Percentiles rank a stretch among this genome's conserved stretches.
Evolutionary conservation across 2,329 filamentous ascomycete genomes (phyloP).

Genomic region (Aspergillus intermedius): DNA sequence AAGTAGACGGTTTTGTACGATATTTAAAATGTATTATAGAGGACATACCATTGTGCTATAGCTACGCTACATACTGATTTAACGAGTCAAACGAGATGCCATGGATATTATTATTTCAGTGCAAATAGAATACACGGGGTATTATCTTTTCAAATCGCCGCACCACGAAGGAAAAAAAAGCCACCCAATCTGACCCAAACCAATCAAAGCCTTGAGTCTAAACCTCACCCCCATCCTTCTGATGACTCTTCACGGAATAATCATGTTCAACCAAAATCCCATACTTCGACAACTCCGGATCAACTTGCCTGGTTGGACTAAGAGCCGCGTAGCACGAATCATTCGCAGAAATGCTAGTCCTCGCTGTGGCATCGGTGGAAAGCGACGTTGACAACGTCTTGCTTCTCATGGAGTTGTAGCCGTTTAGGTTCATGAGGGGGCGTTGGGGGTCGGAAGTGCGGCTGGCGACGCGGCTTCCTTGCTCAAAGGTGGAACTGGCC

Average conservation of each 20-base stretch:
- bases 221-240: constrained; percentile 3
- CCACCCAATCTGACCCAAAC: background rate
- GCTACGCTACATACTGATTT: background rate
- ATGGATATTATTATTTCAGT: too few relatives aligned
- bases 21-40: background rate
- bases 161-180: background rate
- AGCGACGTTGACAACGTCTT: constrained; percentile 12
- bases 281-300: constrained; percentile 12
- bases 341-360: constrained; percentile 7
- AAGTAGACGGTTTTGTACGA: constrained; percentile 47
- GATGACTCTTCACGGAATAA: constrained; percentile 19
- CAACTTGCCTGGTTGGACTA: constrained; percentile 8
- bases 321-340: constrained; percentile 24
- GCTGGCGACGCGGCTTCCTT: constrained; percentile 5
- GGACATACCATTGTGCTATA: background rate
- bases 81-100: background rate
- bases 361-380: background rate
- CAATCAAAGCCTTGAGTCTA: background rate
- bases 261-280: constrained; percentile 26
- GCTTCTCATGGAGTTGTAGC: constrained; percentile 5
- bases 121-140: too few relatives aligned
- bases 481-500: constrained; percentile 44
- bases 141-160: too few relatives aligned
- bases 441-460: constrained; percentile 14
- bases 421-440: constrained; percentile 3